phyloP scores from a whole-genome alignment of 345 rosid genomes.

The Camelina hispida region DNA sequence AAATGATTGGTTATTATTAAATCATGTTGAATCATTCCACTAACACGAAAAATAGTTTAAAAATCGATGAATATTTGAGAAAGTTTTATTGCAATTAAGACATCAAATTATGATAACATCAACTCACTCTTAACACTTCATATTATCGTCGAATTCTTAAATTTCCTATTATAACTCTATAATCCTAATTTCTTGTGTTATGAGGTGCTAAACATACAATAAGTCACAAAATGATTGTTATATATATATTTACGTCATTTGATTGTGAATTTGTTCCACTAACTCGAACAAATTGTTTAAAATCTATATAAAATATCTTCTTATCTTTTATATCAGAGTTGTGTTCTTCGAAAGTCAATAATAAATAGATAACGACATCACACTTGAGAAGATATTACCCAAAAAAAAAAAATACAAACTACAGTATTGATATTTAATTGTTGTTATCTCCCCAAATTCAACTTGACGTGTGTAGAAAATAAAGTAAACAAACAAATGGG shows the following conservation, averaged over 20 bases:
- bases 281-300: not conserved
- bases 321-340: conserved; percentile 27
- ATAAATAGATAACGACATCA: conserved; percentile 22
- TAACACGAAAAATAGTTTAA: not conserved
- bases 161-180: too few relatives aligned
- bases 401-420: conserved; percentile 1
- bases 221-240: not conserved
- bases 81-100: not conserved
- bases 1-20: not conserved
- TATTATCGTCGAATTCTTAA: not conserved
- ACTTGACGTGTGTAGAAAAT: conserved; percentile 19
- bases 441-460: conserved; percentile 1
- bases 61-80: not conserved
- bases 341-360: conserved; percentile 8
- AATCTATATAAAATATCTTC: conserved; percentile 19
- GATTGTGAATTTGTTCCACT: conserved; percentile 22
- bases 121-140: not conserved
- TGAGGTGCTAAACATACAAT: not conserved
- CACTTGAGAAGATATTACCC: conserved; percentile 7
- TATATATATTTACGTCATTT: not conserved
- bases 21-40: conserved; percentile 3
- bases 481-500: not conserved
- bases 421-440: not conserved
- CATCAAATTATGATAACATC: not conserved
- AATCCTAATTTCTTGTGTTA: not conserved